Evolutionary conservation across 2,329 filamentous ascomycete species (phyloP), one percentile per base, ranked within the genome.

Genomic region (Clonostachys rhizophaga): DNA sequence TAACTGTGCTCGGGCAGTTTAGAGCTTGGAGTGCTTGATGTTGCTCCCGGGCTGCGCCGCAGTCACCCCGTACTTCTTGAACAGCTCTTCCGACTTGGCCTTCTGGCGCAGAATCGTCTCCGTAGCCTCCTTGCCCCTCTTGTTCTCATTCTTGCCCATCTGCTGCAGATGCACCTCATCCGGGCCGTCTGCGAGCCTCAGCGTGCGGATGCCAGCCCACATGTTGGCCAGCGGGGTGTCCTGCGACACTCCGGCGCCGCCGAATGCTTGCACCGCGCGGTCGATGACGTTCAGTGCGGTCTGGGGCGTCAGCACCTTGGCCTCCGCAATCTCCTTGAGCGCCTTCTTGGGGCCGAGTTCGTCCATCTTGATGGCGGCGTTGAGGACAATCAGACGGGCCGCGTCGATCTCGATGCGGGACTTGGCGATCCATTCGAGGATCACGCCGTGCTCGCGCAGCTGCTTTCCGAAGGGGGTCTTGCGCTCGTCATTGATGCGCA

Each of bases 291-390:
- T 83, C 55, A 96, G 78, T 2, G 89, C 85, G 59, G 86, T 89
- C 60, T 83, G 78, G 0, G 94, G 94, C 9, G 95, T 87, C 16
- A 96, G 80, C 1, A 97, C 86, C 77, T 99, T 99, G 54, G 94
- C 92, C 71, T 96, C 82, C 24, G 91, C 92, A 56, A 99, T 99
- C 67, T 97, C 90, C 66, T 87, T 90, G 51, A 96, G 80, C 0
- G 92, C 90, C 54, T 84, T 82, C 75, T 97, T 97, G 57, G 94
- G 88, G 55, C 92, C 87, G 17, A 84, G 80, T 55, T 88, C 80
- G 70, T 99, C 94, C 73, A 99, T 97, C 71, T 89, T 90, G 67
- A 95, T 87, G 50, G 94, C 94, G 2, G 94, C 94, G 69, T 97
- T 96, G 54, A 96, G 83, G 8, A 97, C 94, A 39, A 94, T 71